Conservation (phyloP, 495 filamentous ascomycete species). For the Penicillium silybi region DNA sequence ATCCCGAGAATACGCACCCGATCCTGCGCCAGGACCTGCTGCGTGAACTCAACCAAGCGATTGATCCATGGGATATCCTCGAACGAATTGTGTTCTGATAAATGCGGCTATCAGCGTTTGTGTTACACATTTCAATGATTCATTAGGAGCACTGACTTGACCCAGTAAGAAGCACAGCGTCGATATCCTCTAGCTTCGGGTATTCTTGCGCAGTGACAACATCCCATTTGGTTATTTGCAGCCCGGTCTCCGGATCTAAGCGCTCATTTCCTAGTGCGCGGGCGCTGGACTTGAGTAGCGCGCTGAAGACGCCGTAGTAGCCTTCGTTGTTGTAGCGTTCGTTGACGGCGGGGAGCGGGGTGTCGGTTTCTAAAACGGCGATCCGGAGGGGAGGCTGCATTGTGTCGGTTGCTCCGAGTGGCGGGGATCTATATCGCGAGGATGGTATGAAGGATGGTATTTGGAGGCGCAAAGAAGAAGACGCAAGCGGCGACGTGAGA, state of each 20-base stretch:
- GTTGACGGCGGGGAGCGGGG: constrained; percentile 52
- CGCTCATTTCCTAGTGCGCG: constrained; percentile 27
- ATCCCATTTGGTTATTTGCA: constrained; percentile 64
- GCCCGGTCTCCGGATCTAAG: constrained; percentile 37
- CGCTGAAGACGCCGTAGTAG: constrained; percentile 69
- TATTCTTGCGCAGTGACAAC: constrained; percentile 59
- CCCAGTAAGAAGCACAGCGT: constrained; percentile 79
- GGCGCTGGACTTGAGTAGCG: constrained; percentile 54
- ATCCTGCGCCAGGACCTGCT: constrained; percentile 50
- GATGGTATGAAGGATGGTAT: background rate
- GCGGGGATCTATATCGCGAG: background rate
- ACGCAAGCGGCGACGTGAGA: background rate
- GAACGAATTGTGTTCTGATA: constrained; percentile 56
- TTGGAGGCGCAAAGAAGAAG: background rate
- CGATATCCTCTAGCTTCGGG: constrained; percentile 66
- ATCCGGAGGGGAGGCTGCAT: constrained; percentile 64
- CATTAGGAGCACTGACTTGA: constrained; percentile 44
- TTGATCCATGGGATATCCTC: constrained; percentile 74
- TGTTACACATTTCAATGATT: background rate
- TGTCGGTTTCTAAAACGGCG: constrained; percentile 81
- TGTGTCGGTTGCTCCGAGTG: background rate
- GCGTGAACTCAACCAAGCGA: constrained; percentile 66
- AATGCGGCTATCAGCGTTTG: constrained; percentile 1
- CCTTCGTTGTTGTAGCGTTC: constrained; percentile 55
- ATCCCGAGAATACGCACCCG: constrained; percentile 70